Percentiles rank a stretch among this genome's conserved stretches.
Evolutionary conservation across 371 early-diverging fungal genomes (phyloP).

Genomic region (Lichtheimia ramosa): DNA sequence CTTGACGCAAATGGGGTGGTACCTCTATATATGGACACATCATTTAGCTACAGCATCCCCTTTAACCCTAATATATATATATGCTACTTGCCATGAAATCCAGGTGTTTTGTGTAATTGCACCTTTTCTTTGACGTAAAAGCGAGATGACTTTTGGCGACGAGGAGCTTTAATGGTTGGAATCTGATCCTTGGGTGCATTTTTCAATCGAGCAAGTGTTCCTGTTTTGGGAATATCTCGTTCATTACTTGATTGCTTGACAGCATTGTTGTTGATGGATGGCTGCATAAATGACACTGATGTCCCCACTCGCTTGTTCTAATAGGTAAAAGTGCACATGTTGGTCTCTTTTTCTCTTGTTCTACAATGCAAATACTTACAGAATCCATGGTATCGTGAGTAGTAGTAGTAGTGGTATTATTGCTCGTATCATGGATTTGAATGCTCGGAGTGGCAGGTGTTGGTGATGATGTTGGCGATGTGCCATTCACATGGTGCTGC

Average conservation of each 20-base stretch:
- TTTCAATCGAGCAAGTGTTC: conserved; percentile 76
- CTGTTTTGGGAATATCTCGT: conserved; percentile 66
- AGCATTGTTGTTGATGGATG: neutral
- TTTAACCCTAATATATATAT: neutral
- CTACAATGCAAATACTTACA: neutral
- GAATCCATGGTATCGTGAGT: conserved; percentile 15
- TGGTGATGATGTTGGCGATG: too few relatives aligned
- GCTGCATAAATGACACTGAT: conserved; percentile 23
- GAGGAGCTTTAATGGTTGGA: conserved; percentile 77
- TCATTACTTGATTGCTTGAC: conserved; percentile 10
- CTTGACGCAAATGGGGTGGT: conserved; percentile 67
- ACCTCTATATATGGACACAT: conserved; percentile 58
- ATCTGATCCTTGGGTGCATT: conserved; percentile 80
- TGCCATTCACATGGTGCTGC: neutral
- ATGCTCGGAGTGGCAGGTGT: too few relatives aligned
- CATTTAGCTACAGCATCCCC: neutral
- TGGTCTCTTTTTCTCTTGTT: neutral
- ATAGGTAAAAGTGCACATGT: neutral
- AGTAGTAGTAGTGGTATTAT: neutral
- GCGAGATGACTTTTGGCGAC: conserved; percentile 84
- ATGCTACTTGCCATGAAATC: conserved; percentile 76
- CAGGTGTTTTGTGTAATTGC: conserved; percentile 74
- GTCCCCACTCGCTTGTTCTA: conserved; percentile 8
- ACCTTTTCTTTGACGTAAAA: conserved; percentile 83
- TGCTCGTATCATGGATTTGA: too few relatives aligned